Evolutionary conservation across 371 early-diverging fungal genomes (phyloP).

Genomic region (Blyttiomyces sp.): DNA sequence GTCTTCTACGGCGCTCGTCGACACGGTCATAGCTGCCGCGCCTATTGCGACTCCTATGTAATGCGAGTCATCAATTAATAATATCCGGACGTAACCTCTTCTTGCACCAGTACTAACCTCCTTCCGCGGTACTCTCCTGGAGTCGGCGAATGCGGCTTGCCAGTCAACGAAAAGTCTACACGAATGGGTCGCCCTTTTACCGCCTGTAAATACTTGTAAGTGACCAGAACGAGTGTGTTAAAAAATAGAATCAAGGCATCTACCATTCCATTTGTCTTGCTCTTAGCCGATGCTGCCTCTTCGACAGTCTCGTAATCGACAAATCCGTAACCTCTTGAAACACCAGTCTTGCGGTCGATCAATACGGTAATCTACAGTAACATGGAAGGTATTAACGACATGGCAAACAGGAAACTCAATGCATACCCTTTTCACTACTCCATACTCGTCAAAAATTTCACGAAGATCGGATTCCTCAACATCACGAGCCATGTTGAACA

Average conservation of each 20-base stretch:
- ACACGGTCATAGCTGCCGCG: not conserved
- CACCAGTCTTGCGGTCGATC: constrained; percentile 9
- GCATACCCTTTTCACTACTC: constrained; percentile 4
- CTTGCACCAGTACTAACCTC: not conserved
- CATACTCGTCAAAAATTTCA: constrained; percentile 16
- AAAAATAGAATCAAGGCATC: not conserved
- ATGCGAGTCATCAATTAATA: not conserved
- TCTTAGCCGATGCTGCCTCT: constrained; percentile 7
- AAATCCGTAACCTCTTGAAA: constrained; percentile 8
- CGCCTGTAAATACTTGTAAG: not conserved
- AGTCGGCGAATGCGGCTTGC: constrained; percentile 6
- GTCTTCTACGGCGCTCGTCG: not conserved
- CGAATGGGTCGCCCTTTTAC: constrained; percentile 8
- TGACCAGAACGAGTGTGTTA: not conserved
- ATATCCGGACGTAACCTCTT: not conserved
- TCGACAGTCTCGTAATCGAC: constrained; percentile 13
- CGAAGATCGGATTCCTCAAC: constrained; percentile 11
- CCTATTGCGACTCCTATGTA: not conserved
- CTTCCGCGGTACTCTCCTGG: constrained; percentile 8
- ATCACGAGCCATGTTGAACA: constrained; percentile 3
- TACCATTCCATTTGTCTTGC: constrained; percentile 7
- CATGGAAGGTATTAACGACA: not conserved
- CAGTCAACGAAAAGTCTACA: constrained; percentile 8
- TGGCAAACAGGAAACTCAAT: not conserved
- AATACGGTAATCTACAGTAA: constrained; percentile 6